Evolutionary conservation across 441 rosid species (phyloP), one percentile per base, ranked within the genome.

Genomic region (Raphanus hybrid): DNA sequence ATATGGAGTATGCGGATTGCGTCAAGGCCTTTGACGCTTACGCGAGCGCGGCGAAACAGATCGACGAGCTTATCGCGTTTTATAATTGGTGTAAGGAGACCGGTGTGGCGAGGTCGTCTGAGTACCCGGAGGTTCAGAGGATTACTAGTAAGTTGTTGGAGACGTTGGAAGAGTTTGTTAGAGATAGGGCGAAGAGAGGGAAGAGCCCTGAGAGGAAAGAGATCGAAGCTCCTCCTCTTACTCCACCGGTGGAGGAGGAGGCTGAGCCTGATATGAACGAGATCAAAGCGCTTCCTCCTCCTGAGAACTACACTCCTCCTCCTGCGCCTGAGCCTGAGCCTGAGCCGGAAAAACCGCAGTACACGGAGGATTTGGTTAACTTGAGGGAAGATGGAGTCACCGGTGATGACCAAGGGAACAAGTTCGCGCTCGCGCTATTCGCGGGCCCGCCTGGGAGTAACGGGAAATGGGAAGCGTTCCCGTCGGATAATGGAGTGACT

Each of bases 401-500:
- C 1, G 90, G 84, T 11, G 90, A 87, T 69, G 96, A 90, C 23
- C 91, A 85, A 77, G 89, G 91, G 23, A 86, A 86, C 82, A 86
- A 80, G 75, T 77, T 89, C 37, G 93, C 93, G 0, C 76, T 87
- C 52, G 89, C 90, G 1, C 73, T 89, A 65, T 89, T 89, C 64
- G 75, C 87, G 0, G 90, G 89, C 54, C 84, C 84, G 10, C 78
- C 88, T 0, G 64, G 57, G n/a, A 48, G 48, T 37, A 83, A 85
- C 57, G 88, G 88, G 14, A 82, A 87, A 6, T 89, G 93, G 93
- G 91, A 85, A 83, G 85, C 84, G 12, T 89, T 89, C 82, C 81
- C 89, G 0, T 75, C 82, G 2, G 45, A 84, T 23, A 23, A 23
- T 29, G 91, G 87, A 45, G 84, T 88, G 11, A 92, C 89, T 14